Evolutionary conservation across 2,329 filamentous ascomycete species (phyloP).

Genomic region (Nemania sp.): DNA sequence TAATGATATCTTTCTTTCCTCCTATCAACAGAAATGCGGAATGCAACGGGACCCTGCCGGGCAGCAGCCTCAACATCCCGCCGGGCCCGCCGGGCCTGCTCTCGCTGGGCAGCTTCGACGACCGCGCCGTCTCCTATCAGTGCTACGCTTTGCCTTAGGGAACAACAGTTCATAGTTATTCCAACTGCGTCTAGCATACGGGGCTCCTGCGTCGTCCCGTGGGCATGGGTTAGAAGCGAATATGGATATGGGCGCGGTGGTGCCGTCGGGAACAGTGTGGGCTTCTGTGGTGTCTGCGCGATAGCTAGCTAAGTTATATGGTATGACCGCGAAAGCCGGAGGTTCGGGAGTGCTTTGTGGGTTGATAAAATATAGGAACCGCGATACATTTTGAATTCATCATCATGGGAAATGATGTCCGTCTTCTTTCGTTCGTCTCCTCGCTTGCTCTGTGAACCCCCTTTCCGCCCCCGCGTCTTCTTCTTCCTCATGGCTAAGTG

Average conservation of each 20-base stretch:
- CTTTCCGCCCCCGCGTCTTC: no score
- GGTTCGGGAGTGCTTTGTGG: not conserved
- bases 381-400: no score
- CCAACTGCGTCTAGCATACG: no score
- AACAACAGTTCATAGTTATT: no score
- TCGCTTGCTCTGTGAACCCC: no score
- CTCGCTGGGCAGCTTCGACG: constrained; percentile 29
- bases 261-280: not conserved
- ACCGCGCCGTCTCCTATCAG: constrained; percentile 30
- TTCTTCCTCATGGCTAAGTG: no score
- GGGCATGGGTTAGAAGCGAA: no score
- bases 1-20: not conserved
- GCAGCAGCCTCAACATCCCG: constrained; percentile 27
- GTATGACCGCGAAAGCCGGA: not conserved
- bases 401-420: no score
- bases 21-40: constrained; percentile 24
- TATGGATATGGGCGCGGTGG: no score
- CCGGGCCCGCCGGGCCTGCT: constrained; percentile 27
- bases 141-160: constrained; percentile 20
- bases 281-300: not conserved
- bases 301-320: not conserved
- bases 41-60: constrained; percentile 26
- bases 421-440: no score
- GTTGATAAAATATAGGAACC: not conserved
- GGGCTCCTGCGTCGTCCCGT: no score